phyloP scores from a whole-genome alignment of 257 asterid species.

The Vinca minor region DNA sequence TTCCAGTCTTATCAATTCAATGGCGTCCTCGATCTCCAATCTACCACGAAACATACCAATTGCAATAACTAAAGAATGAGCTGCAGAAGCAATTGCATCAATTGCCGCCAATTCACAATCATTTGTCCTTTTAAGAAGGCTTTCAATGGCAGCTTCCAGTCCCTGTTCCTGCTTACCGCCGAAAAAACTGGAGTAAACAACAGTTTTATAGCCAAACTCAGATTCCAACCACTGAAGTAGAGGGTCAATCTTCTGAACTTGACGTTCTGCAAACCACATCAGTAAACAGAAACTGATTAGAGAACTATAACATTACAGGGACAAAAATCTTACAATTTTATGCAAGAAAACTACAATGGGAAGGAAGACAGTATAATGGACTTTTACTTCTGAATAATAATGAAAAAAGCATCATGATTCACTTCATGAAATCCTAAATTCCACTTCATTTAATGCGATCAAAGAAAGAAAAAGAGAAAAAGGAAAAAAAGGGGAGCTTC shows the following conservation, averaged over 20 bases:
- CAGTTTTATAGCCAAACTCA: constrained; percentile 71
- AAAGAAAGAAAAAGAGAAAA: too few species aligned
- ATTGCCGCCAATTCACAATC: constrained; percentile 72
- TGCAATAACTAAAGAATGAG: constrained; percentile 77
- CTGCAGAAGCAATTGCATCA: constrained; percentile 85
- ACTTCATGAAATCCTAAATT: not conserved
- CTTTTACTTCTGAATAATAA: not conserved
- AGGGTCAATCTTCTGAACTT: constrained; percentile 77
- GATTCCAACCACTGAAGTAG: constrained; percentile 73
- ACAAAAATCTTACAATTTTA: too few species aligned
- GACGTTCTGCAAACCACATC: constrained; percentile 45
- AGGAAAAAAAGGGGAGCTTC: too few species aligned
- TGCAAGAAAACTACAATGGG: not conserved
- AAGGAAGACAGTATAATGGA: not conserved
- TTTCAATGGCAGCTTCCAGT: constrained; percentile 50
- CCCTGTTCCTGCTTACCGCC: constrained; percentile 85
- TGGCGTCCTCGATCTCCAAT: constrained; percentile 65
- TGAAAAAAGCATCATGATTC: not conserved
- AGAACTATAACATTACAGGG: not conserved
- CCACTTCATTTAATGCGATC: too few species aligned
- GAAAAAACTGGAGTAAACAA: constrained; percentile 59
- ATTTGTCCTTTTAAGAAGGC: constrained; percentile 49
- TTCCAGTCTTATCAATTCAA: constrained; percentile 84
- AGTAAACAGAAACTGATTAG: not conserved
- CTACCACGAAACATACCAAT: constrained; percentile 54